These are phyloP conservation scores for Eucalyptus tenuipes DNA, from an alignment of 345 rosid species.

Conservation along the genomic window DNA sequence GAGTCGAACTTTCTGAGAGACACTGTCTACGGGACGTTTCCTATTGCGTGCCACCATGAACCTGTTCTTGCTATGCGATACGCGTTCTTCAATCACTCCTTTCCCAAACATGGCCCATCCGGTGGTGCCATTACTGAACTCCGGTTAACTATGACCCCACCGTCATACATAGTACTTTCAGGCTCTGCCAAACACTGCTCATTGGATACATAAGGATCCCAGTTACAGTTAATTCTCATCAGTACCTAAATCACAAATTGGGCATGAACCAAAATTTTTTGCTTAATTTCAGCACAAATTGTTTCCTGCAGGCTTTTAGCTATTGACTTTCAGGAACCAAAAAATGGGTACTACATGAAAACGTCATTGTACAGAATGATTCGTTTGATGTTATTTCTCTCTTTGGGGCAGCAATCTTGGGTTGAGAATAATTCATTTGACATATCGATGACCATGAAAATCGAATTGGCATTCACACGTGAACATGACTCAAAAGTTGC, in stretches of 20 bases:
- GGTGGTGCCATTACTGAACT: slow-evolving; percentile 16
- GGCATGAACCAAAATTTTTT: neutral
- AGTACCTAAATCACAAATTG: neutral
- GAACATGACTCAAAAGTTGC: neutral
- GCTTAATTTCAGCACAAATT: neutral
- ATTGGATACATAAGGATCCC: neutral
- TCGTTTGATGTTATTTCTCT: neutral
- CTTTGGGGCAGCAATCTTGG: neutral
- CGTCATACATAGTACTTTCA: slow-evolving; percentile 20
- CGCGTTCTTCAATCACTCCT: slow-evolving; percentile 10
- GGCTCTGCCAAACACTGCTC: slow-evolving; percentile 57
- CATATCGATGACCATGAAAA: neutral
- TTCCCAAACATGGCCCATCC: slow-evolving; percentile 26
- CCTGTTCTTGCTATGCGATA: slow-evolving; percentile 10
- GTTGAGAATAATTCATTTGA: neutral
- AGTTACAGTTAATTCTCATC: neutral
- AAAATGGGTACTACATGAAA: neutral
- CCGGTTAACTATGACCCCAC: slow-evolving; percentile 42
- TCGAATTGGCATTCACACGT: neutral
- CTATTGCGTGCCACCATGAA: slow-evolving; percentile 13
- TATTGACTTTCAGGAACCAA: neutral
- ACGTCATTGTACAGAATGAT: neutral
- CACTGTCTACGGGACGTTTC: slow-evolving; percentile 14
- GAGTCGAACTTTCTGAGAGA: slow-evolving; percentile 29
- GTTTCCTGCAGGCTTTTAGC: neutral